Percentiles rank a stretch among this genome's conserved stretches.
phyloP scores from a whole-genome alignment of 768 basidiomycete species.

The Lyophyllum semitale region DNA sequence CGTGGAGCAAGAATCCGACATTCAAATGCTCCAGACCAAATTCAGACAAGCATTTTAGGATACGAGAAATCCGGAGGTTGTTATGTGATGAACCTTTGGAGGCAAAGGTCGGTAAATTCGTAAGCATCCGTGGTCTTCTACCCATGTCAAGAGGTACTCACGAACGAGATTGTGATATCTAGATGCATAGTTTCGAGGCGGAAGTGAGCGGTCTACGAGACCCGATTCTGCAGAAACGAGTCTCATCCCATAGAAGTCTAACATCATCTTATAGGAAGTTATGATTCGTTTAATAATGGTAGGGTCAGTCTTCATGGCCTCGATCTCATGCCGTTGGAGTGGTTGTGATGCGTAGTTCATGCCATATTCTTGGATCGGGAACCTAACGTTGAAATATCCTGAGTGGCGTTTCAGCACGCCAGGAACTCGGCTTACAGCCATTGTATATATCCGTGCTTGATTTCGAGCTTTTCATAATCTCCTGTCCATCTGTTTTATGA shows the following conservation, averaged over 20 bases:
- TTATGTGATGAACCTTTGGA: constrained; percentile 67
- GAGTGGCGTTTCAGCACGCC: background rate
- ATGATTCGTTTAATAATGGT: constrained; percentile 51
- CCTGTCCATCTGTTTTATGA: constrained; percentile 57
- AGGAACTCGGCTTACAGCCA: constrained; percentile 60
- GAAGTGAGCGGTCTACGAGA: constrained; percentile 51
- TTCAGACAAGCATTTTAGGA: constrained; percentile 75
- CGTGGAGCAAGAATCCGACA: constrained; percentile 67
- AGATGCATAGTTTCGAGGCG: constrained; percentile 48
- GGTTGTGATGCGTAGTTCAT: constrained; percentile 71
- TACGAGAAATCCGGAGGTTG: constrained; percentile 75
- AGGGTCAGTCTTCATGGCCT: constrained; percentile 52
- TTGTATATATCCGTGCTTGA: constrained; percentile 74
- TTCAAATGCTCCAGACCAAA: constrained; percentile 65
- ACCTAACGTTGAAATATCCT: constrained; percentile 42
- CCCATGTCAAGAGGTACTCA: constrained; percentile 37
- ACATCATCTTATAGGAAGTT: constrained; percentile 70
- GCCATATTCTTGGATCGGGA: constrained; percentile 74
- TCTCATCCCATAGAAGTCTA: constrained; percentile 80
- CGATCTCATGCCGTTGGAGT: constrained; percentile 65
- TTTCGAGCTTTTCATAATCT: constrained; percentile 62
- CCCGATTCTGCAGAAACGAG: constrained; percentile 61
- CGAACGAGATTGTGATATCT: constrained; percentile 68
- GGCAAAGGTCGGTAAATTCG: background rate
- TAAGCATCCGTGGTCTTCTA: background rate